Evolutionary conservation across 2,329 filamentous ascomycete genomes (phyloP).

Genomic region (Geosmithia morbida): DNA sequence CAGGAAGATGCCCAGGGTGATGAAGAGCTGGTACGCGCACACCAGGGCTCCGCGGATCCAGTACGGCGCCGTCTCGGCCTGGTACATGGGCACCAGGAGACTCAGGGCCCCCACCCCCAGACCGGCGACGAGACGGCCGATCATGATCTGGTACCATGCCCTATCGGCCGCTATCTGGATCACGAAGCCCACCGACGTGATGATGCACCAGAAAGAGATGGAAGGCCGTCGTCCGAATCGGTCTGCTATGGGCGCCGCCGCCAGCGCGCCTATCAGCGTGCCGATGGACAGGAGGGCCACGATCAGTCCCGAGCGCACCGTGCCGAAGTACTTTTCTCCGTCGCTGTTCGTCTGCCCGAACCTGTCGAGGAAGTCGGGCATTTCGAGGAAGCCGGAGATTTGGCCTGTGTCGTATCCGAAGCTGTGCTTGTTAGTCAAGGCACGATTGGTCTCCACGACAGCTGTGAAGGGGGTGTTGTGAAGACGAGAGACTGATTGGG

Average conservation of each 20-base stretch:
- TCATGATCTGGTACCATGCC: conserved; percentile 50
- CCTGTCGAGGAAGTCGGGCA: conserved; percentile 37
- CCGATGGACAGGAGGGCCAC: conserved; percentile 44
- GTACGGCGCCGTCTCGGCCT: conserved; percentile 54
- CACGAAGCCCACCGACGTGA: conserved; percentile 52
- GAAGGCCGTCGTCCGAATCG: conserved; percentile 46
- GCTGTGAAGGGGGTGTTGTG: background rate
- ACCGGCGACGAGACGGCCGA: conserved; percentile 51
- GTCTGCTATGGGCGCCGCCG: conserved; percentile 50
- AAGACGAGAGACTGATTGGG: background rate
- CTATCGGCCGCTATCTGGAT: conserved; percentile 43
- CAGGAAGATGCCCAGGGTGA: conserved; percentile 53
- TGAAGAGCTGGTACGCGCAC: conserved; percentile 55
- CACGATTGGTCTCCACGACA: background rate
- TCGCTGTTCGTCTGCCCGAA: conserved; percentile 28
- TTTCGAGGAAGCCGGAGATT: conserved; percentile 41
- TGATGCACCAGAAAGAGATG: conserved; percentile 45
- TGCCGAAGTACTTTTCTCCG: conserved; percentile 29
- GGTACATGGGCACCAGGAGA: conserved; percentile 57
- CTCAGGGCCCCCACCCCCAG: conserved; percentile 53
- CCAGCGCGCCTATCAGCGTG: conserved; percentile 43
- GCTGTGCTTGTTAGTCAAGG: conserved; percentile 5
- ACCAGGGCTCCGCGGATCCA: conserved; percentile 53
- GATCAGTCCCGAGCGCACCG: conserved; percentile 42
- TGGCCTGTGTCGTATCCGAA: conserved; percentile 37